Evolutionary conservation across 2,329 filamentous ascomycete genomes (phyloP).

Genomic region (Rhytidhysteron rufulum): DNA sequence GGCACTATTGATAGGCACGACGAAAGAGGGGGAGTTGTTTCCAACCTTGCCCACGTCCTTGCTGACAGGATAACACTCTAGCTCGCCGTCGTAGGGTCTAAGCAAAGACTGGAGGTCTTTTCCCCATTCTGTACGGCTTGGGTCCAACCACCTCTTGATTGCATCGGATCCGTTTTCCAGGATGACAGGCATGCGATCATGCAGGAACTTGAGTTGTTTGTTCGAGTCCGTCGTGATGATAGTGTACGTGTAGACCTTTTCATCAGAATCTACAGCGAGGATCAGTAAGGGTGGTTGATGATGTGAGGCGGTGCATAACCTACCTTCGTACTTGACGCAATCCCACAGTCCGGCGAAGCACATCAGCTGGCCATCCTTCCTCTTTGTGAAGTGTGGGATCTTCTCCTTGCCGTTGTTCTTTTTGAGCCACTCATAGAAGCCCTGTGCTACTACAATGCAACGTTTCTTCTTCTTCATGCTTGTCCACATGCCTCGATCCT

Average conservation of each 20-base stretch:
- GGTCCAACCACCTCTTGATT: conserved; percentile 76
- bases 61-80: conserved; percentile 82
- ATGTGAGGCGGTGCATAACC: conserved; percentile 10
- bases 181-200: conserved; percentile 95
- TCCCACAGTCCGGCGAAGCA: conserved; percentile 93
- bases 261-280: conserved; percentile 50
- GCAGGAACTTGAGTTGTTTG: conserved; percentile 76
- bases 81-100: conserved; percentile 71
- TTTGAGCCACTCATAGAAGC: conserved; percentile 96
- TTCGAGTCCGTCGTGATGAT: conserved; percentile 91
- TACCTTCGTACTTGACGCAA: conserved; percentile 74
- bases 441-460: conserved; percentile 82
- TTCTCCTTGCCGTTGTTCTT: conserved; percentile 73
- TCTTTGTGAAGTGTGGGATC: conserved; percentile 77
- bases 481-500: conserved; percentile 81
- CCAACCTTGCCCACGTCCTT: conserved; percentile 93
- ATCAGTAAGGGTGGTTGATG: conserved; percentile 16
- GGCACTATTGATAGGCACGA: conserved; percentile 76
- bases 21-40: conserved; percentile 79
- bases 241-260: conserved; percentile 82
- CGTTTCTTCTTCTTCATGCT: conserved; percentile 86
- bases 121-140: conserved; percentile 67
- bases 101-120: conserved; percentile 72
- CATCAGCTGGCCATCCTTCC: conserved; percentile 79
- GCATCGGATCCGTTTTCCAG: conserved; percentile 70